Conservation (phyloP, 352 stramenopile species). For the Pythium monospermum region DNA sequence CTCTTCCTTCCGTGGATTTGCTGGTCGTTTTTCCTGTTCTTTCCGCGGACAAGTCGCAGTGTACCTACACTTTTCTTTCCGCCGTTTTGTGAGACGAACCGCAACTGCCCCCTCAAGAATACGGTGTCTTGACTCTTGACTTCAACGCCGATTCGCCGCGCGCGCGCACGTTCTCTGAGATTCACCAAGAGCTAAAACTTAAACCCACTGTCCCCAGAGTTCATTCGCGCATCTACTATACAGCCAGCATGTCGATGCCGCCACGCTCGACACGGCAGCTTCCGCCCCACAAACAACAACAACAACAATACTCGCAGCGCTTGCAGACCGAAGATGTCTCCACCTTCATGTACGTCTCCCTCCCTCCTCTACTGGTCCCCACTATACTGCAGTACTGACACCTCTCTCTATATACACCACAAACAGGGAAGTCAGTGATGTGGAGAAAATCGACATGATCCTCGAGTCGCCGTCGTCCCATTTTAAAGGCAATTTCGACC, state of each 20-base stretch:
- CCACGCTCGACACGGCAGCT: too few species aligned
- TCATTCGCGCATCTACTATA: too few species aligned
- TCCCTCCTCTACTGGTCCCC: neutral
- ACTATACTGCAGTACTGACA: neutral
- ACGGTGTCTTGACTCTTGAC: too few species aligned
- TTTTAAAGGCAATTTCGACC: conserved; percentile 22
- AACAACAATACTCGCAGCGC: conserved; percentile 5
- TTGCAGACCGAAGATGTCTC: conserved; percentile 12
- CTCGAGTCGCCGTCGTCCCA: conserved; percentile 20
- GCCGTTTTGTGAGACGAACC: too few species aligned
- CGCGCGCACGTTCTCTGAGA: neutral
- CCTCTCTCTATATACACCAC: too few species aligned
- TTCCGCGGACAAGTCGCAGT: too few species aligned
- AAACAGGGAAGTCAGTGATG: conserved; percentile 14
- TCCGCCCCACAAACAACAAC: too few species aligned
- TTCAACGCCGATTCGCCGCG: neutral
- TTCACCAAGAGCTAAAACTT: too few species aligned
- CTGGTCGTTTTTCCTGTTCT: too few species aligned
- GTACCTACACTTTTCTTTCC: too few species aligned
- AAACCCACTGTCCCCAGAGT: neutral
- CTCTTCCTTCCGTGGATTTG: too few species aligned
- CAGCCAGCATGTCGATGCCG: neutral
- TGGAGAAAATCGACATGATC: conserved; percentile 30
- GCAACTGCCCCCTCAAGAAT: too few species aligned
- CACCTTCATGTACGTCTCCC: conserved; percentile 14